Evolutionary conservation across 192 early-diverging fungal species (phyloP).

Genomic region (Lunasporangiospora selenospora): DNA sequence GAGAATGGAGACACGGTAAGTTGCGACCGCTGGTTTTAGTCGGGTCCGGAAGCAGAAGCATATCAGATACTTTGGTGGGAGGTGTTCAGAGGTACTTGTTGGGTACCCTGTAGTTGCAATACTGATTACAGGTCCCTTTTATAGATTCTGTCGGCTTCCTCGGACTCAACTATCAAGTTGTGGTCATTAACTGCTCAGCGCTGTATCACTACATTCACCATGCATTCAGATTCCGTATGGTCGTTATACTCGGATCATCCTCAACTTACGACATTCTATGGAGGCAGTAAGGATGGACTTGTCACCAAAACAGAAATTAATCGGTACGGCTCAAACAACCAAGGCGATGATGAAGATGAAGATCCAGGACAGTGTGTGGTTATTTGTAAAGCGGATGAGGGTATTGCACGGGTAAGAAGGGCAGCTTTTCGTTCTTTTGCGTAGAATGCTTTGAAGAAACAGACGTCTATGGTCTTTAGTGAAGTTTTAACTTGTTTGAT

Average conservation of each 20-base stretch:
- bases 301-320: conserved; percentile 83
- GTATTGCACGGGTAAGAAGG: conserved; percentile 74
- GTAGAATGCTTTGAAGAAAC: conserved; percentile 2
- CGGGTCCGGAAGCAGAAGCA: too few relatives aligned
- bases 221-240: conserved; percentile 91
- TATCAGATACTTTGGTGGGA: too few relatives aligned
- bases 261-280: conserved; percentile 89
- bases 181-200: conserved; percentile 91
- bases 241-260: conserved; percentile 86
- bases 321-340: conserved; percentile 32
- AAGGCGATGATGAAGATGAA: conserved; percentile 47
- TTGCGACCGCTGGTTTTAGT: too few relatives aligned
- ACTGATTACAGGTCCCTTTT: not conserved
- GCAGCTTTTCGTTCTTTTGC: not conserved
- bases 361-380: conserved; percentile 81
- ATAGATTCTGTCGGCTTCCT: conserved; percentile 91
- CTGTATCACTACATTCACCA: conserved; percentile 89
- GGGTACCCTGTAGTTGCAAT: not conserved
- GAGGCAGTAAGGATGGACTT: conserved; percentile 90
- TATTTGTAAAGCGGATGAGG: conserved; percentile 83
- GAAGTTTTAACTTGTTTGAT: conserved; percentile 17
- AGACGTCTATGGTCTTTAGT: not conserved
- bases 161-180: conserved; percentile 96
- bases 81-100: not conserved
- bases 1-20: conserved; percentile 85